Conservation (phyloP, 495 filamentous ascomycete genomes). For the Alectoria sarmentosa region DNA sequence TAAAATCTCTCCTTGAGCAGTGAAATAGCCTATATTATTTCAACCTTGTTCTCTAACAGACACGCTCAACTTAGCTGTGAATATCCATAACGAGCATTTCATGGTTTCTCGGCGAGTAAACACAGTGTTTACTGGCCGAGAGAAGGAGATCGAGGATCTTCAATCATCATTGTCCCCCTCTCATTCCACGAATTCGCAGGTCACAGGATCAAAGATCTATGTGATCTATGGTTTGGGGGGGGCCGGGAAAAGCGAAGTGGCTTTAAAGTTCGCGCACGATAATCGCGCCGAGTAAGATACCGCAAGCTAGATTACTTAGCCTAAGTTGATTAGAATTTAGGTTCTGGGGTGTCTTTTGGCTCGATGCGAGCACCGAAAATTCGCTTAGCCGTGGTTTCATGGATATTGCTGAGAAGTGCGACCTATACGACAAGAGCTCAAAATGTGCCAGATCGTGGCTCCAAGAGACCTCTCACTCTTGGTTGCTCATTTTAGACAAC, state of each 20-base stretch:
- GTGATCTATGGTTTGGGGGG: not conserved
- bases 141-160: constrained; percentile 2
- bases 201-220: not conserved
- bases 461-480: not conserved
- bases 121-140: not conserved
- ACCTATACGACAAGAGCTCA: not conserved
- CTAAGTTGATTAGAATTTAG: not conserved
- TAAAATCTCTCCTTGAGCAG: not conserved
- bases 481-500: constrained; percentile 1
- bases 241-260: constrained; percentile 1
- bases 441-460: not conserved
- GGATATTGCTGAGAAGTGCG: not conserved
- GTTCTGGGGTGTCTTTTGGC: constrained; percentile 2
- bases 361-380: not conserved
- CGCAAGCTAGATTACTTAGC: not conserved
- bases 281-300: not conserved
- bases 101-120: constrained; percentile 1
- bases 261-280: not conserved
- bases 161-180: not conserved
- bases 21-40: not conserved
- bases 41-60: not conserved
- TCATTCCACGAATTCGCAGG: not conserved
- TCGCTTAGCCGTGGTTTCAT: not conserved
- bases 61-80: not conserved
- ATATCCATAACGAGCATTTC: not conserved